Conservation (phyloP, 441 rosid species). For the Mallotus repandus region DNA sequence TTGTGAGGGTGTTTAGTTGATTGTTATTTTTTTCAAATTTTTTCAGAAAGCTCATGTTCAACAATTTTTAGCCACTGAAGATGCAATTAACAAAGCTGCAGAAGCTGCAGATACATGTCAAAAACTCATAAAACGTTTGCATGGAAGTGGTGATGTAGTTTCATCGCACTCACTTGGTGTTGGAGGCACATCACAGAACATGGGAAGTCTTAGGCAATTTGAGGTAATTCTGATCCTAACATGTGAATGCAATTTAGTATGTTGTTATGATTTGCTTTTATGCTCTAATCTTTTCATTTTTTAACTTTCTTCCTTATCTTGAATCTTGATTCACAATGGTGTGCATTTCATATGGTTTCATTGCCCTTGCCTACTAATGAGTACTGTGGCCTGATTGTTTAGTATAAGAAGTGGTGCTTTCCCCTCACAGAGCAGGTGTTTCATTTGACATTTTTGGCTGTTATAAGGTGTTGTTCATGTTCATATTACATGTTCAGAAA, state of each 20-base stretch:
- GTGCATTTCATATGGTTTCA: background rate
- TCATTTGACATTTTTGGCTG: background rate
- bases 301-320: background rate
- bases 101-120: constrained; percentile 79
- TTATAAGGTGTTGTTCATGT: background rate
- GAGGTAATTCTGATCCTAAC: constrained; percentile 48
- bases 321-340: background rate
- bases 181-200: constrained; percentile 61
- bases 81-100: constrained; percentile 81
- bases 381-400: background rate
- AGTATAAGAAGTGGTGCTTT: background rate
- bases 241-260: background rate
- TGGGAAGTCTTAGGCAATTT: constrained; percentile 71
- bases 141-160: constrained; percentile 59
- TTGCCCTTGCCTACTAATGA: background rate
- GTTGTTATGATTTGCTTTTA: background rate
- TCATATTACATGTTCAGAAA: background rate
- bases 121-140: constrained; percentile 66
- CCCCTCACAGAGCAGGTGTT: background rate
- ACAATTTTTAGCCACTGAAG: constrained; percentile 93
- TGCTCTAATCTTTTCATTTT: background rate
- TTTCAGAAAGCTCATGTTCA: constrained; percentile 92
- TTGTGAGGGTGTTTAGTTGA: constrained; percentile 13
- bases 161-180: constrained; percentile 50
- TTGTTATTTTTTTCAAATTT: constrained; percentile 12